phyloP scores from a whole-genome alignment of 805 yeast genomes.

The Ogataea paradorogensis region DNA sequence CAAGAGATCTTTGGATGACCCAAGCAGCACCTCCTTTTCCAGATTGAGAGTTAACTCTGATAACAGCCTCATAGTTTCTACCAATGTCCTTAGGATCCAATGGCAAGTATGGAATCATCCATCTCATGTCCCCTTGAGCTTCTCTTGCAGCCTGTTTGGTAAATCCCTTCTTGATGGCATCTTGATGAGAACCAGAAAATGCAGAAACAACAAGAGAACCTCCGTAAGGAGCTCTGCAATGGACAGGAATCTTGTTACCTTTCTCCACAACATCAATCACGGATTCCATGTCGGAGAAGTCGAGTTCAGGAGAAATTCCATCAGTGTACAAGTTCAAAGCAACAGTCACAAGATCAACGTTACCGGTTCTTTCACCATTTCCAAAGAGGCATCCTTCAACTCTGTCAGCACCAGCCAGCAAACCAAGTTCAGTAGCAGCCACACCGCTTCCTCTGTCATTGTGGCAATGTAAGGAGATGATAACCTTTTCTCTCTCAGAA shows the following conservation, averaged over 20 bases:
- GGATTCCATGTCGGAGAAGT: constrained; percentile 64
- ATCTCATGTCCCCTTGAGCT: constrained; percentile 46
- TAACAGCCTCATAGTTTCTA: constrained; percentile 76
- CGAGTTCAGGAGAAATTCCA: constrained; percentile 69
- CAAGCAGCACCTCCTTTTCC: constrained; percentile 89
- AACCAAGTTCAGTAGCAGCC: constrained; percentile 75
- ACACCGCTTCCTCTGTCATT: constrained; percentile 84
- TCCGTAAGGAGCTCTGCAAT: constrained; percentile 76
- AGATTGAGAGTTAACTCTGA: constrained; percentile 82
- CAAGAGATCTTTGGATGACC: constrained; percentile 68
- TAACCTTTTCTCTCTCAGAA: constrained; percentile 66
- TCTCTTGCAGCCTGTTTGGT: constrained; percentile 50
- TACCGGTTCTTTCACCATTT: constrained; percentile 84
- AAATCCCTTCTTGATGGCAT: constrained; percentile 37
- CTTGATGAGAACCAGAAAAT: constrained; percentile 56
- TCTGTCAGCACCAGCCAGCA: constrained; percentile 82
- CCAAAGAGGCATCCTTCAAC: constrained; percentile 83
- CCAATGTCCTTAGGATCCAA: constrained; percentile 81
- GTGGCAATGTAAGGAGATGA: constrained; percentile 71
- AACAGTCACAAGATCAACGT: constrained; percentile 72
- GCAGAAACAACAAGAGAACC: constrained; percentile 80
- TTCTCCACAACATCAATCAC: constrained; percentile 68
- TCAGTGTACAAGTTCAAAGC: constrained; percentile 77
- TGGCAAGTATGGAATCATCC: constrained; percentile 77
- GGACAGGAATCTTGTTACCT: constrained; percentile 74